Conservation (phyloP, 495 filamentous ascomycete genomes). For the Penicillium coprophilum region DNA sequence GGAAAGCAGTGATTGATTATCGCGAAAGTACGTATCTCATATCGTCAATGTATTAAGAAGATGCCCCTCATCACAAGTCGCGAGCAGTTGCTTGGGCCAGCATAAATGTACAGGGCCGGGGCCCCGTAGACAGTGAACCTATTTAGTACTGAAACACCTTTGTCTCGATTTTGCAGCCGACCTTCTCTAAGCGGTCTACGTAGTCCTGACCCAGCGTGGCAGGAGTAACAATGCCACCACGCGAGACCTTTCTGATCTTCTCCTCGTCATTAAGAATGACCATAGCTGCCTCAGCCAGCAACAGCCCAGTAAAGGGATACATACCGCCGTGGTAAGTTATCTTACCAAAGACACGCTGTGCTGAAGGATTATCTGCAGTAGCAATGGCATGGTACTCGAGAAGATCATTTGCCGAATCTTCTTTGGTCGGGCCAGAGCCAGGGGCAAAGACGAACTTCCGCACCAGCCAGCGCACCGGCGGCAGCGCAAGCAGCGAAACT, state of each 20-base stretch:
- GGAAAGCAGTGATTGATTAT: slow-evolving; percentile 4
- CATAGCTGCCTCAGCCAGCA: slow-evolving; percentile 68
- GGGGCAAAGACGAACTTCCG: slow-evolving; percentile 59
- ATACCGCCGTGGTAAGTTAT: slow-evolving; percentile 59
- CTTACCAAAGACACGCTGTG: slow-evolving; percentile 56
- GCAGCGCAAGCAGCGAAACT: slow-evolving; percentile 52
- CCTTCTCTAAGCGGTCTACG: slow-evolving; percentile 65
- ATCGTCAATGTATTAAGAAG: slow-evolving; percentile 2
- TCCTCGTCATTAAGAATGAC: slow-evolving; percentile 65
- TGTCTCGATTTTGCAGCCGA: slow-evolving; percentile 62
- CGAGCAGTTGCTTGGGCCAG: neutral
- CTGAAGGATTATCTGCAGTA: slow-evolving; percentile 46
- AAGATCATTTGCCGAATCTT: slow-evolving; percentile 55
- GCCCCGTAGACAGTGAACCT: neutral
- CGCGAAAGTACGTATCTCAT: slow-evolving; percentile 1
- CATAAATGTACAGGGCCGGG: neutral
- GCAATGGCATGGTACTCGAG: slow-evolving; percentile 68
- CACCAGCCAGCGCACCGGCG: slow-evolving; percentile 54
- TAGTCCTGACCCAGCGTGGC: slow-evolving; percentile 77
- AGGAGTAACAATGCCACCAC: slow-evolving; percentile 76
- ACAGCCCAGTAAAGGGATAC: slow-evolving; percentile 69
- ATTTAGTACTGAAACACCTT: slow-evolving; percentile 38
- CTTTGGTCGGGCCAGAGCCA: slow-evolving; percentile 63
- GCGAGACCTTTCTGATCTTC: slow-evolving; percentile 53
- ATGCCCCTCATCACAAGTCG: neutral